phyloP scores from a whole-genome alignment of 805 yeast species.

The Kurtzmaniella fragi region DNA sequence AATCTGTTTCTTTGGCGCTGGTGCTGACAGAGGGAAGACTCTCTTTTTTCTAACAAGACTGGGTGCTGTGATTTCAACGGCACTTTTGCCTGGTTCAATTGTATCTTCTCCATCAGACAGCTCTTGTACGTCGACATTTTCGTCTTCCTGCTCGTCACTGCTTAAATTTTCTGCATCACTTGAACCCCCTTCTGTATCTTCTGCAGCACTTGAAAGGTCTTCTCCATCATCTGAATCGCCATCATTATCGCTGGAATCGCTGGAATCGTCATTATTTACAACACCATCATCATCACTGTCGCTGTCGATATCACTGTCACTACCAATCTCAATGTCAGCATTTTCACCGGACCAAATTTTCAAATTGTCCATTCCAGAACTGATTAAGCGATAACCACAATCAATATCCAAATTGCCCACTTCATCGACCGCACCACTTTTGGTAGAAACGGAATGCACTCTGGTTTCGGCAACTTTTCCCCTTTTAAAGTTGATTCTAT shows the following conservation, averaged over 20 bases:
- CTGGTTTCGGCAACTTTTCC: slow-evolving; percentile 65
- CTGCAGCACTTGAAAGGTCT: slow-evolving; percentile 9
- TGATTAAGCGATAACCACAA: slow-evolving; percentile 68
- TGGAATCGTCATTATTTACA: slow-evolving; percentile 16
- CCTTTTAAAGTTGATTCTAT: slow-evolving; percentile 57
- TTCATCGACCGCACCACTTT: slow-evolving; percentile 55
- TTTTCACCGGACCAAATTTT: slow-evolving; percentile 61
- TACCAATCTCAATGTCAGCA: slow-evolving; percentile 23
- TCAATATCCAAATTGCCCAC: slow-evolving; percentile 76
- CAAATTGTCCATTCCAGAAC: slow-evolving; percentile 79
- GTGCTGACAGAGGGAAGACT: slow-evolving; percentile 4
- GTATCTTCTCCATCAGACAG: slow-evolving; percentile 6
- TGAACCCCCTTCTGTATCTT: slow-evolving; percentile 7
- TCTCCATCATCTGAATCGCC: slow-evolving; percentile 4
- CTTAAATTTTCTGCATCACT: slow-evolving; percentile 8
- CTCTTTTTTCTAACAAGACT: slow-evolving; percentile 11
- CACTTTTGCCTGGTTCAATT: slow-evolving; percentile 7
- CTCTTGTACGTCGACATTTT: slow-evolving; percentile 7
- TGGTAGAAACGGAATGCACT: slow-evolving; percentile 48
- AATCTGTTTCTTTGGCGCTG: slow-evolving; percentile 14
- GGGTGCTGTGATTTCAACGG: slow-evolving; percentile 4
- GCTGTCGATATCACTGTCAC: slow-evolving; percentile 12
- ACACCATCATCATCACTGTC: slow-evolving; percentile 16
- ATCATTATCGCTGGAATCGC: slow-evolving; percentile 10
- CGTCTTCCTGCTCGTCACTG: slow-evolving; percentile 10